Base-by-base conservation (phyloP, 2,329 filamentous ascomycete genomes). In the Westerdykella aurantiaca region DNA sequence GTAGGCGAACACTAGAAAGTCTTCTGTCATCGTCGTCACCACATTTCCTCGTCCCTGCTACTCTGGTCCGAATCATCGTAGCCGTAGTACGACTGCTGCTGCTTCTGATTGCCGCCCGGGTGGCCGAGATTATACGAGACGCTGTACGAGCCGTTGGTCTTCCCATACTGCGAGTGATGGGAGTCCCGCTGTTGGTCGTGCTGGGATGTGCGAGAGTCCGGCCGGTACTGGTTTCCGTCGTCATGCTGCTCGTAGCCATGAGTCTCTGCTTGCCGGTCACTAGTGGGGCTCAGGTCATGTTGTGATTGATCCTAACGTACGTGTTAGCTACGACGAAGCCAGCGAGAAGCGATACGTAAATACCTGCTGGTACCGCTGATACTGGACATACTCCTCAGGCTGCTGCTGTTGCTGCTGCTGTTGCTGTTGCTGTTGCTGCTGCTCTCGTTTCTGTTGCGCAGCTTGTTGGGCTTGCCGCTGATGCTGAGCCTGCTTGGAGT, bases 401-500 rank as follows among this genome's bases (percentile, higher is more conserved):
- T 56, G 56, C 48, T 81, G 77, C 38, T 77, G 64, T 39, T 73
- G 72, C 60, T 78, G 79, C 60, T 85, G 81, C 58, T 62, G 57
- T 46, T 81, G 77, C 38, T 77, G 64, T 39, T 73, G 72, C 60
- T 78, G 79, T 60, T 85, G 81, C 58, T 62, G 50, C 35, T 69
- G 64, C 42, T 71, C 66, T 31, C 72, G 65, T 46, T 64, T 58
- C 41, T 66, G 58, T 42, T 65, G 59, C 35, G 60, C 48, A 54
- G 67, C 51, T 53, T 61, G 72, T 52, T 78, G 77, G 43, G 81
- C 77, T 48, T 82, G 78, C 41, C 79, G 67, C 41, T 75, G 73
- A 60, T 80, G 80, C 62, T 85, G 83, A 57, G 89, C 88, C 31
- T 86, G 82, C 13, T 76, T 73, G 41, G 86, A 90, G 31, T 86